phyloP scores from a whole-genome alignment of 306 rosid species.

The Sicyos edulis region DNA sequence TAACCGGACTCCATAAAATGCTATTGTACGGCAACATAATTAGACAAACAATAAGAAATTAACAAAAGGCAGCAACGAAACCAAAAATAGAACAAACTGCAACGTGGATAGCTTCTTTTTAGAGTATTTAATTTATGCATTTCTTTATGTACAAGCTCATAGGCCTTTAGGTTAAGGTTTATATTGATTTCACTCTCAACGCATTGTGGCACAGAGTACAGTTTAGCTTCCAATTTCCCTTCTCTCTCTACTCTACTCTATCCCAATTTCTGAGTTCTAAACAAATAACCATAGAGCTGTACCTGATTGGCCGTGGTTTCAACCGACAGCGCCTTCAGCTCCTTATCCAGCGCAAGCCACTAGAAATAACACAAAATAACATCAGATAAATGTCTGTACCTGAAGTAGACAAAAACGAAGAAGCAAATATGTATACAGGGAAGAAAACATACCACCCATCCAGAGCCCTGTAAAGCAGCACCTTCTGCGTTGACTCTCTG shows the following conservation, averaged over 20 bases:
- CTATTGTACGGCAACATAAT: neutral
- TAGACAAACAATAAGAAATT: neutral
- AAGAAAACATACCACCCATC: constrained; percentile 95
- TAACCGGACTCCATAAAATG: neutral
- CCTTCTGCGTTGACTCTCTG: constrained; percentile 73
- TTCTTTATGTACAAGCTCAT: no score
- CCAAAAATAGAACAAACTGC: neutral
- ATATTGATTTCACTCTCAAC: no score
- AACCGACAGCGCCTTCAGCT: constrained; percentile 72
- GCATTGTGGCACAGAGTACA: no score
- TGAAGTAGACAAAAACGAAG: neutral
- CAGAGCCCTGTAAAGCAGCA: constrained; percentile 94
- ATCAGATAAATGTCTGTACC: neutral
- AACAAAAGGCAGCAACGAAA: neutral
- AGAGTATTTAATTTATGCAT: no score
- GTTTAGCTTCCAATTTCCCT: no score
- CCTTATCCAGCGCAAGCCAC: constrained; percentile 99
- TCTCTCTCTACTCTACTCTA: no score
- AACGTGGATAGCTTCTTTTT: neutral
- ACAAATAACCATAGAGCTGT: constrained; percentile 16
- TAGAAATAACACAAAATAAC: constrained; percentile 30
- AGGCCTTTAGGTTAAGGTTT: no score
- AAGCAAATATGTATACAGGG: constrained; percentile 41
- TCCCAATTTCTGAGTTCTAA: neutral
- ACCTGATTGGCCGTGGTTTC: constrained; percentile 97